Percentiles rank a stretch among this genome's conserved stretches.
Conservation (phyloP, 1,139 yeast genomes). For the Candida frijolesensis region DNA sequence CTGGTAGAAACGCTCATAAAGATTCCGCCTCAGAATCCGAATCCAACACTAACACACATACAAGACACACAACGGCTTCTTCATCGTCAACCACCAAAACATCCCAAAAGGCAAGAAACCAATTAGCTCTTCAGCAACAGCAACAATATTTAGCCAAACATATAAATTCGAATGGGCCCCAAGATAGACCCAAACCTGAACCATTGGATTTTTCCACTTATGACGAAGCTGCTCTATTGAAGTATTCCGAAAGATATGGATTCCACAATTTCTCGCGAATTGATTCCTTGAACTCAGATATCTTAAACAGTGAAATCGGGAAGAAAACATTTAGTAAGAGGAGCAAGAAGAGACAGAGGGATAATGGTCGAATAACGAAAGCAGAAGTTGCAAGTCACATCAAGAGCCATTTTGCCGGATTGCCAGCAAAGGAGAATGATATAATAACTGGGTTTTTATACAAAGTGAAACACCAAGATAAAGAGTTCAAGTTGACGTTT, state of each 20-base stretch:
- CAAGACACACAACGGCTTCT: slow-evolving; percentile 9
- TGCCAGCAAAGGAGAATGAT: slow-evolving; percentile 75
- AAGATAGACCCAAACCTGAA: slow-evolving; percentile 47
- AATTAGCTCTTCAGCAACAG: slow-evolving; percentile 60
- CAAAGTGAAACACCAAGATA: slow-evolving; percentile 67
- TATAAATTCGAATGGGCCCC: slow-evolving; percentile 65
- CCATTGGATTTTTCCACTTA: slow-evolving; percentile 65
- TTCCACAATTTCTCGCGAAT: slow-evolving; percentile 49
- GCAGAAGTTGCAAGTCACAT: slow-evolving; percentile 55
- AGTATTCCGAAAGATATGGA: slow-evolving; percentile 56
- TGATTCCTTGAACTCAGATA: slow-evolving; percentile 58
- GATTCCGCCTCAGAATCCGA: slow-evolving; percentile 51
- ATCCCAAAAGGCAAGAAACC: slow-evolving; percentile 55
- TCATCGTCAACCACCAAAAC: slow-evolving; percentile 32
- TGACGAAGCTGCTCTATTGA: slow-evolving; percentile 55
- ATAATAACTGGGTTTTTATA: slow-evolving; percentile 77
- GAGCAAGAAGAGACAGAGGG: slow-evolving; percentile 21
- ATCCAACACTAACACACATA: slow-evolving; percentile 17
- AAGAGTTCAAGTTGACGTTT: slow-evolving; percentile 45
- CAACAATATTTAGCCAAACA: slow-evolving; percentile 61
- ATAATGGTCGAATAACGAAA: slow-evolving; percentile 46
- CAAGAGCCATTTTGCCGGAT: slow-evolving; percentile 62
- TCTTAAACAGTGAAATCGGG: slow-evolving; percentile 65
- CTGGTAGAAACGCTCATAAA: slow-evolving; percentile 17
- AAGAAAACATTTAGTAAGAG: slow-evolving; percentile 55